Conservation (phyloP, 2,329 filamentous ascomycete genomes). For the Ophiostoma perfectum region DNA sequence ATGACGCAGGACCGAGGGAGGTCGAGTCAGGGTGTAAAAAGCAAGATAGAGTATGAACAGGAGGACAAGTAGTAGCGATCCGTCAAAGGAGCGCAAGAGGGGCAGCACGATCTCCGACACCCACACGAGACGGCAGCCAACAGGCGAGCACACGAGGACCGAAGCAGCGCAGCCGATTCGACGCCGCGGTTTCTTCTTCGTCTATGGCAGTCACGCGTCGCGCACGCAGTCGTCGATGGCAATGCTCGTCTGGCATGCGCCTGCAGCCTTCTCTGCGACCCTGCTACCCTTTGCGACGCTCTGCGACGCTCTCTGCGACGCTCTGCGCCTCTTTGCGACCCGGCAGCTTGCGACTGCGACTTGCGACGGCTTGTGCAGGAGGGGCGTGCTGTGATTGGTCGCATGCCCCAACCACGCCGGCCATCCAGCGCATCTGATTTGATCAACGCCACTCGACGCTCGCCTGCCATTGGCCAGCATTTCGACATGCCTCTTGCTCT, state of each 20-base stretch:
- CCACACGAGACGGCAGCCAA: background rate
- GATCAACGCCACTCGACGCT: slow-evolving; percentile 1
- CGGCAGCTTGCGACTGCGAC: background rate
- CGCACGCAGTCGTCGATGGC: background rate
- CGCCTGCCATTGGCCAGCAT: background rate
- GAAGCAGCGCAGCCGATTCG: slow-evolving; percentile 17
- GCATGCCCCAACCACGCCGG: slow-evolving; percentile 17
- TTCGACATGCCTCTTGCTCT: background rate
- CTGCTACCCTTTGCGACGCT: too few relatives aligned
- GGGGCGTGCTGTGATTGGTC: slow-evolving; percentile 19
- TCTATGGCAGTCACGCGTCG: background rate
- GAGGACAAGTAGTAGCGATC: background rate
- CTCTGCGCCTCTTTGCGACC: background rate
- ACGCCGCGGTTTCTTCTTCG: background rate
- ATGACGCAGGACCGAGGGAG: background rate
- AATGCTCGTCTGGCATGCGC: background rate
- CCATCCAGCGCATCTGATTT: slow-evolving; percentile 24
- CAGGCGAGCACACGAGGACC: slow-evolving; percentile 16
- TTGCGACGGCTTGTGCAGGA: slow-evolving; percentile 20
- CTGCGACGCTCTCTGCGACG: too few relatives aligned
- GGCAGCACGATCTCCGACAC: background rate
- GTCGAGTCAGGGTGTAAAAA: background rate
- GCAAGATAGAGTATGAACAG: background rate
- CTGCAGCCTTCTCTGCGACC: too few relatives aligned
- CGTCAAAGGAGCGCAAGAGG: background rate